Evolutionary conservation across 371 early-diverging fungal species (phyloP), one percentile per base, ranked within the genome.

Genomic region (Syncephalastrum sp.): DNA sequence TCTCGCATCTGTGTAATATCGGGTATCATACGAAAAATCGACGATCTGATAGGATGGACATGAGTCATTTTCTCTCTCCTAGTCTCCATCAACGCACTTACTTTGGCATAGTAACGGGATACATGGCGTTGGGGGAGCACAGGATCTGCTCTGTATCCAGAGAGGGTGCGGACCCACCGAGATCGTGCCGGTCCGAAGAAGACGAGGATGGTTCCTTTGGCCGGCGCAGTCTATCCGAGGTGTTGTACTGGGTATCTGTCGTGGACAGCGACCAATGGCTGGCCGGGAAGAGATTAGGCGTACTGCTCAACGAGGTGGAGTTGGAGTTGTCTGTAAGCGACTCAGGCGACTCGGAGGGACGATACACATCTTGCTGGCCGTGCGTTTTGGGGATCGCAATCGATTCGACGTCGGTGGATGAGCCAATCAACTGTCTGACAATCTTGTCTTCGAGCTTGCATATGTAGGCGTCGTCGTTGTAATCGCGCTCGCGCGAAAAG

Each of bases 61-160:
- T 50, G 17, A 51, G 12, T 51, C 17, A 50, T 25, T n/a, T 50
- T 5, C 16, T 4, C 4, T 42, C 42, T 8, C 23, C 24, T 57
- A 2, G 56, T 19, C 42, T 42, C 25, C 25, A 10, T 51, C 48
- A 16, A 17, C n/a, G 1, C 27, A 21, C 53, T 63, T 66, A 71
- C 77, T 68, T 77, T 63, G 77, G 77, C 77, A 77, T 75, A 10
- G 53, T 53, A 21, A 78, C 63, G 47, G 63, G 63, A 55, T 60
- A 76, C n/a, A 60, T 55, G 38, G 64, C 75, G 33, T 61, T 45
- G 1, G 67, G 56, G 33, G 67, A 67, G 24, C 59, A 33, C 10
- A 61, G n/a, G 29, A 47, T 55, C 15, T 55, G 44, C 19, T 44
- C 45, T 45, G 44, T 19, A n/a, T 33, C 27, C 33, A 33, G 38